Base-by-base conservation (phyloP, 1,284 basidiomycete genomes). In the Ganoderma multipileum region DNA sequence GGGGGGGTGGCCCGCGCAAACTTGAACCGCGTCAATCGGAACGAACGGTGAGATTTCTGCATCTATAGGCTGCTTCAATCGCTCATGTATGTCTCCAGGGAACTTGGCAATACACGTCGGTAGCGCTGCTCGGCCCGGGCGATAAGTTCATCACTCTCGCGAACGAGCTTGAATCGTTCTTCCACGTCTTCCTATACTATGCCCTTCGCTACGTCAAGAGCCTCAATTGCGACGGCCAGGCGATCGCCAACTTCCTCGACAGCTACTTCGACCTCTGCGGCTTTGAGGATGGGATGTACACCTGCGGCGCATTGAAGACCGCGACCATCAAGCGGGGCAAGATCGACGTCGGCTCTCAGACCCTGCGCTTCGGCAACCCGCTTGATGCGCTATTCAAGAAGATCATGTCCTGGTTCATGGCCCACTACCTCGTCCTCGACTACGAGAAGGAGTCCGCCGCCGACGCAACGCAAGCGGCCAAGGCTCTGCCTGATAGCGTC, bases 111-210 rank as follows among this genome's bases (percentile, higher is more conserved):
- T 72, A 64, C 47, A 55, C 55, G n/a, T 69, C 68, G 1, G 52
- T 63, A 6, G 42, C 39, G 20, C 5, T 65, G 28, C 59, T 72
- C n/a, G 14, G 41, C 20, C n/a, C 61, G 2, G 58, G 63, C 3
- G 18, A 23, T 9, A 63, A 68, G 58, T 26, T 58, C 16, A 38
- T 68, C 55, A 16, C 23, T 8, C 61, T 68, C 5, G 14, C 63
- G 11, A 66, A 72, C 33, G 71, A 72, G 36, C 44, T 72, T 23
- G 71, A 72, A 16, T 67, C 68, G 3, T 68, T 72, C 47, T 61
- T 68, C 44, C 59, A 72, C 42, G 66, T 72, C 54, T 39, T 60
- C 28, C 50, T 72, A 18, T 70, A 72, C 60, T 41, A 65, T 39
- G 68, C 42, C 30, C n/a, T 68, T 9, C 68, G 71, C 1, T 70